Percentiles rank a stretch among this genome's conserved stretches.
phyloP scores from a whole-genome alignment of 108 stramenopile species.

The Cyclotella atomus region DNA sequence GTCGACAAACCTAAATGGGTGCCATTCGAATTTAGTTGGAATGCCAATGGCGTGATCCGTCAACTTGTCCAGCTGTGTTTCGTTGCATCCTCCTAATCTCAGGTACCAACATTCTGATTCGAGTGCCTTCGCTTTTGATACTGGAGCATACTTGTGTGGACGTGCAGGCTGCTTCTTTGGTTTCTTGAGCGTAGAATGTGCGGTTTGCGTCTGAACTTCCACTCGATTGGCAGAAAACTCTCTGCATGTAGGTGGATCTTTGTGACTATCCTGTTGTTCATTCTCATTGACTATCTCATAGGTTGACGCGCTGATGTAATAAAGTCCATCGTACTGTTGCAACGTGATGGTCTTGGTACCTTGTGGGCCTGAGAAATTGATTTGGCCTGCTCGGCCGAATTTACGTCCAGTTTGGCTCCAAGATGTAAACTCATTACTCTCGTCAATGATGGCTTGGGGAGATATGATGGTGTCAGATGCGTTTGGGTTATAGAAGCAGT shows the following conservation, averaged over 20 bases:
- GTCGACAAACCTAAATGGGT: constrained; percentile 5
- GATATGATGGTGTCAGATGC: too few relatives aligned
- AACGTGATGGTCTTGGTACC: background rate
- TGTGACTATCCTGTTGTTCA: too few relatives aligned
- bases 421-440: background rate
- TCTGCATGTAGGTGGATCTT: too few relatives aligned
- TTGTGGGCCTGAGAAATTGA: background rate
- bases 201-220: background rate
- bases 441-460: background rate
- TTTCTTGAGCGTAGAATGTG: too few relatives aligned
- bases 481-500: constrained; percentile 2
- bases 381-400: background rate
- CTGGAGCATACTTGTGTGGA: background rate
- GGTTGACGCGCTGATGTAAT: background rate
- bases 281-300: background rate
- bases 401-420: background rate
- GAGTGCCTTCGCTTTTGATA: background rate
- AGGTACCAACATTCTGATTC: constrained; percentile 11
- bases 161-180: background rate
- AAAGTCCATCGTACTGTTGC: constrained; percentile 8
- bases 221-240: too few relatives aligned
- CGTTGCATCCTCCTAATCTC: background rate
- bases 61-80: background rate
- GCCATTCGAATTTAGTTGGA: background rate
- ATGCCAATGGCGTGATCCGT: background rate